Evolutionary conservation across 805 yeast genomes (phyloP).

Genomic region (Kuraishia ogatae): DNA sequence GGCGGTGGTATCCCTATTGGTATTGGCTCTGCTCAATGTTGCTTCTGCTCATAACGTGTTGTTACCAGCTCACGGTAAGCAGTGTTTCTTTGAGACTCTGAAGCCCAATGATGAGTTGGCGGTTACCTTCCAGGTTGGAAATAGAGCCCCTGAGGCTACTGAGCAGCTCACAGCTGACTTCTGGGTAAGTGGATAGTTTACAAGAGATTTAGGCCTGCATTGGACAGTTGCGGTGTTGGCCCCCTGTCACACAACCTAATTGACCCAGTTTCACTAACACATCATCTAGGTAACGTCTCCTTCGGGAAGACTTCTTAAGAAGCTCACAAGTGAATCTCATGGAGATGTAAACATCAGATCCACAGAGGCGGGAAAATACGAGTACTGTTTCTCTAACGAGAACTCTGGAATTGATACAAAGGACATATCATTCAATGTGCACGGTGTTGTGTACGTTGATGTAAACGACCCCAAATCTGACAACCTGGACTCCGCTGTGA

Average conservation of each 20-base stretch:
- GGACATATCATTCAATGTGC: constrained; percentile 92
- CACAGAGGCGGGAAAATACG: constrained; percentile 59
- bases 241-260: background rate
- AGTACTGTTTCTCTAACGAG: constrained; percentile 90
- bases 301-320: constrained; percentile 40
- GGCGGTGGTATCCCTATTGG: background rate
- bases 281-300: constrained; percentile 17
- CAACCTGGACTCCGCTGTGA: constrained; percentile 69
- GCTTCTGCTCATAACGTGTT: constrained; percentile 69
- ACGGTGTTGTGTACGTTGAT: constrained; percentile 61
- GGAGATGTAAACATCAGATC: constrained; percentile 73
- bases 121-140: constrained; percentile 88
- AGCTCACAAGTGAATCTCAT: constrained; percentile 55
- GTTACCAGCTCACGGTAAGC: constrained; percentile 74
- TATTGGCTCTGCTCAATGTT: constrained; percentile 5
- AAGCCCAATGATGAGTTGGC: constrained; percentile 81
- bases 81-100: constrained; percentile 81
- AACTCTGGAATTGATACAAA: constrained; percentile 61
- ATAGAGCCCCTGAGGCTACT: constrained; percentile 66
- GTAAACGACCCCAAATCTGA: constrained; percentile 9
- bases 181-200: constrained; percentile 26
- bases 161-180: constrained; percentile 65
- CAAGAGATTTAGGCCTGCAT: no score
- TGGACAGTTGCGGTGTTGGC: no score
- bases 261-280: background rate